A percentile compares a stretch with the other conserved stretches of the same genome.
These are phyloP conservation scores for Rhododendron molle DNA, from an alignment of 148 eudicot genomes.

Conservation along the genomic window DNA sequence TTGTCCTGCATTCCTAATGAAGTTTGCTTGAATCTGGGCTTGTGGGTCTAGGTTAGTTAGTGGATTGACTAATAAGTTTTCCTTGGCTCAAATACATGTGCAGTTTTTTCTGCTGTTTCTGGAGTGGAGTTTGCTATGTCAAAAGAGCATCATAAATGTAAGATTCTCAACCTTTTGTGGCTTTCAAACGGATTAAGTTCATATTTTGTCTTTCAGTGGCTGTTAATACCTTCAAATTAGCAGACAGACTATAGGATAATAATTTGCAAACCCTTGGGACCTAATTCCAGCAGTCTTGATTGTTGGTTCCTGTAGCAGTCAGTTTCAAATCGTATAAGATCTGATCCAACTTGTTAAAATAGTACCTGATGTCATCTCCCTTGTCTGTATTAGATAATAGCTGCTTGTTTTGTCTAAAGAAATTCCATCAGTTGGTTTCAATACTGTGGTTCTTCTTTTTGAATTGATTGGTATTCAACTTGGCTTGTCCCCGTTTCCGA, in stretches of 20 bases:
- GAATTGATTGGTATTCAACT: neutral
- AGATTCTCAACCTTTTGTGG: conserved; percentile 25
- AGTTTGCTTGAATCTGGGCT: neutral
- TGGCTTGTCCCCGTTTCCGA: neutral
- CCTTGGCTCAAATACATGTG: conserved; percentile 18
- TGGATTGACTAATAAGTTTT: neutral
- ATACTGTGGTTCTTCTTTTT: neutral
- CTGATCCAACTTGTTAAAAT: neutral
- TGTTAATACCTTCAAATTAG: neutral
- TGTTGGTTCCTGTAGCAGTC: neutral
- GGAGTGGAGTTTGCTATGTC: conserved; percentile 81
- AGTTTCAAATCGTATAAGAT: neutral
- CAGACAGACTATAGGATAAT: neutral
- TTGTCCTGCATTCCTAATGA: neutral
- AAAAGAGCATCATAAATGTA: conserved; percentile 90
- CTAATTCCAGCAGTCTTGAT: neutral
- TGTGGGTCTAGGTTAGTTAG: neutral
- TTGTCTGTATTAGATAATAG: neutral
- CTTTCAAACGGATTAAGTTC: neutral
- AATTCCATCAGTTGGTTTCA: neutral
- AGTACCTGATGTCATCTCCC: neutral
- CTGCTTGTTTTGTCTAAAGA: neutral
- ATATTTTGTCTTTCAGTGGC: neutral
- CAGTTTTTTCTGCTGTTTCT: conserved; percentile 94
- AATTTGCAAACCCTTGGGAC: neutral